phyloP scores from a whole-genome alignment of 257 asterid genomes.

The Solanum tarijense region DNA sequence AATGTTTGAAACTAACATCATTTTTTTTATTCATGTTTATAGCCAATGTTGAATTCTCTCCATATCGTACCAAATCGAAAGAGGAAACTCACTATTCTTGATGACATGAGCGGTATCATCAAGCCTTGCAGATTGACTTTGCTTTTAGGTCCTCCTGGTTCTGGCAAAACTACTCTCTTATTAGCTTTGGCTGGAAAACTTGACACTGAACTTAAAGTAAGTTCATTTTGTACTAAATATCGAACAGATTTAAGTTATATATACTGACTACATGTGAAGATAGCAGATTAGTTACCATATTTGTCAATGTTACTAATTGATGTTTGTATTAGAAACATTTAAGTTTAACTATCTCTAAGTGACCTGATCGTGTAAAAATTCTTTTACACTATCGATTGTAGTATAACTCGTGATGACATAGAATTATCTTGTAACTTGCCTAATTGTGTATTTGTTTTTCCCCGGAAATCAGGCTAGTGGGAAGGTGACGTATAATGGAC shows the following conservation, averaged over 20 bases:
- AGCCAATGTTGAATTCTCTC: background rate
- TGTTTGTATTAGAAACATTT: background rate
- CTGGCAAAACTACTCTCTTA: slow-evolving; percentile 18
- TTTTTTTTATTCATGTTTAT: background rate
- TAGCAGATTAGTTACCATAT: background rate
- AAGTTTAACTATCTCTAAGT: background rate
- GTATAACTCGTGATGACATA: background rate
- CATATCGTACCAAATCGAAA: background rate
- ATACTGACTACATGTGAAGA: background rate
- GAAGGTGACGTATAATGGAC: slow-evolving; percentile 44
- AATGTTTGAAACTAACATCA: background rate
- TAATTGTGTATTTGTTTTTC: background rate
- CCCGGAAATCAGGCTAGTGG: background rate
- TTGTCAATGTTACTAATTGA: background rate
- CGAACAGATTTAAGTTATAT: background rate
- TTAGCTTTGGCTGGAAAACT: slow-evolving; percentile 68
- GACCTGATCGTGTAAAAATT: background rate
- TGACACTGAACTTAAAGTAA: slow-evolving; percentile 36
- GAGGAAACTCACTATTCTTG: slow-evolving; percentile 5
- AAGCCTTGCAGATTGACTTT: slow-evolving; percentile 38
- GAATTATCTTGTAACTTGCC: background rate
- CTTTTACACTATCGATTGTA: background rate
- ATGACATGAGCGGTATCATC: slow-evolving; percentile 49
- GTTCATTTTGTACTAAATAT: background rate
- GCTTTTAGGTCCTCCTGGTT: background rate